Conservation (phyloP, 257 asterid genomes). For the Solanum chaucha region DNA sequence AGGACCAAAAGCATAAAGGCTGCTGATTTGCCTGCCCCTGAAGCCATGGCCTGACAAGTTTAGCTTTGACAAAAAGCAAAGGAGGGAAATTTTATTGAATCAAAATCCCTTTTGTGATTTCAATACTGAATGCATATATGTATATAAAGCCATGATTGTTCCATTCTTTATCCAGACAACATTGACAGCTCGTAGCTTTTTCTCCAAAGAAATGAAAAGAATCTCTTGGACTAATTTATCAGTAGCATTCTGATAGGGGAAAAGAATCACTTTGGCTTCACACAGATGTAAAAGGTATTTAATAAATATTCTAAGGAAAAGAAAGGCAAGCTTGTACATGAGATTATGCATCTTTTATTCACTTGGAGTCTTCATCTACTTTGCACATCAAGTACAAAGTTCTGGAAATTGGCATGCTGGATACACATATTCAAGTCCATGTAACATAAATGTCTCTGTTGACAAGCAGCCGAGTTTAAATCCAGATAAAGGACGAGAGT, state of each 20-base stretch:
- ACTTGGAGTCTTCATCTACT: not conserved
- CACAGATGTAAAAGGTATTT: not conserved
- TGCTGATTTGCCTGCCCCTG: constrained; percentile 77
- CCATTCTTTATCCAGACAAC: constrained; percentile 23
- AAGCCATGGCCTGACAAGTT: constrained; percentile 47
- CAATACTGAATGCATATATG: not conserved
- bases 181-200: constrained; percentile 8
- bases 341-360: not conserved
- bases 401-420: not conserved
- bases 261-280: constrained; percentile 29
- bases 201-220: constrained; percentile 20
- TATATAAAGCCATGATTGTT: constrained; percentile 18
- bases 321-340: not conserved
- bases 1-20: constrained; percentile 43
- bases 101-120: constrained; percentile 2
- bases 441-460: not conserved
- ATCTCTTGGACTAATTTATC: constrained; percentile 12
- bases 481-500: not conserved
- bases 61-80: not conserved
- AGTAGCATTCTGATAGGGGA: constrained; percentile 28
- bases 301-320: not conserved
- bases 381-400: not conserved
- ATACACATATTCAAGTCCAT: not conserved
- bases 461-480: not conserved
- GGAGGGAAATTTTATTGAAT: not conserved